Conservation (phyloP, 2,329 filamentous ascomycete genomes). For the Whalleya microplaca region DNA sequence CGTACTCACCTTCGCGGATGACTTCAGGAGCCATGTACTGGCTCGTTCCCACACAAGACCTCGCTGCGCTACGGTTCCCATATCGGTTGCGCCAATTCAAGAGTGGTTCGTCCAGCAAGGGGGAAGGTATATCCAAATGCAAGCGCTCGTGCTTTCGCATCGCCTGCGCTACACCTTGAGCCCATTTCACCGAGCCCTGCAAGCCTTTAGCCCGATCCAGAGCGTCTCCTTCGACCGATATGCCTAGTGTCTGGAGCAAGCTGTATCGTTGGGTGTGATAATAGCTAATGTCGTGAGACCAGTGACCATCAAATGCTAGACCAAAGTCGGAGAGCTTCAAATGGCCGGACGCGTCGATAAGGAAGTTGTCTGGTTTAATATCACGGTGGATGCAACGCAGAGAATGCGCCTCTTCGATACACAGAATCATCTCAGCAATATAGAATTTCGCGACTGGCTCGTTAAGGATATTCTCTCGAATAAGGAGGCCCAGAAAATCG, state of each 20-base stretch:
- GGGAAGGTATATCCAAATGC: slow-evolving; percentile 26
- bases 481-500: slow-evolving; percentile 85
- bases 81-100: slow-evolving; percentile 71
- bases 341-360: slow-evolving; percentile 86
- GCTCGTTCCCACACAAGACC: slow-evolving; percentile 90
- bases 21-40: slow-evolving; percentile 99
- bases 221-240: slow-evolving; percentile 74
- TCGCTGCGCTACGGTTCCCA: slow-evolving; percentile 73
- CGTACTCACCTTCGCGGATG: slow-evolving; percentile 78
- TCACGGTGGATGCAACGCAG: slow-evolving; percentile 93
- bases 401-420: slow-evolving; percentile 88
- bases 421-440: slow-evolving; percentile 92
- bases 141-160: slow-evolving; percentile 46
- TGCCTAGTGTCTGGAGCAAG: slow-evolving; percentile 74
- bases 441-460: slow-evolving; percentile 85
- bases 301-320: slow-evolving; percentile 91
- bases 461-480: slow-evolving; percentile 80
- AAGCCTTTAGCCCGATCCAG: slow-evolving; percentile 58
- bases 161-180: slow-evolving; percentile 43
- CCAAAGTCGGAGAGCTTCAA: slow-evolving; percentile 97
- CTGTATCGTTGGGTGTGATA: slow-evolving; percentile 82
- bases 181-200: slow-evolving; percentile 42
- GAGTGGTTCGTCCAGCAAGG: slow-evolving; percentile 50
- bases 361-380: slow-evolving; percentile 96
- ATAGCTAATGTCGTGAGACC: slow-evolving; percentile 88